Conservation (phyloP, 1,284 basidiomycete species). For the Sphaerobolus stellatus region DNA sequence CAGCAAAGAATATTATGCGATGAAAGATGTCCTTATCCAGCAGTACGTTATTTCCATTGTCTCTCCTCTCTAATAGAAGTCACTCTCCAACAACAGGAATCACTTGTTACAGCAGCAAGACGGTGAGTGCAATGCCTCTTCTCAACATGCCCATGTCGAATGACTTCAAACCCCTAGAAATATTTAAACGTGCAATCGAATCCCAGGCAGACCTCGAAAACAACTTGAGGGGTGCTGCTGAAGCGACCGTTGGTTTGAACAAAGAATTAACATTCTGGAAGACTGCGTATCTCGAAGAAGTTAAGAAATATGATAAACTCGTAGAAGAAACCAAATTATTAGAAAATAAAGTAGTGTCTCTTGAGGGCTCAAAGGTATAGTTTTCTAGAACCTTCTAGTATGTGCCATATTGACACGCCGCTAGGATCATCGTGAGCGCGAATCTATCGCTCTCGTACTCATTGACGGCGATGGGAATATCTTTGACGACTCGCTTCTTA, state of each 20-base stretch:
- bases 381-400: background rate
- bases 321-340: background rate
- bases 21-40: no score
- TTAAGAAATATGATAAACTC: no score
- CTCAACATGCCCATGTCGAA: no score
- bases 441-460: constrained; percentile 66
- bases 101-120: no score
- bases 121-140: no score
- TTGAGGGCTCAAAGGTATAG: no score
- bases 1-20: no score
- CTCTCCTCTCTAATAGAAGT: no score
- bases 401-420: background rate
- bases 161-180: no score
- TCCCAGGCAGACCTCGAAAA: constrained; percentile 2
- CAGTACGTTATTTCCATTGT: no score
- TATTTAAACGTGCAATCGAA: constrained; percentile 3
- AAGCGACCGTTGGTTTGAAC: background rate
- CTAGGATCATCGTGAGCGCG: constrained; percentile 49
- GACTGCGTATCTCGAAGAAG: constrained; percentile 9
- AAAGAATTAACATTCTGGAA: constrained; percentile 14
- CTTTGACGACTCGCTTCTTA: constrained; percentile 57
- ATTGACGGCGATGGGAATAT: constrained; percentile 71
- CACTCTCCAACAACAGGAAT: no score
- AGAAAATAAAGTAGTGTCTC: background rate
- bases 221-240: background rate